Percentiles rank a stretch among this genome's conserved stretches.
phyloP scores from a whole-genome alignment of 495 filamentous ascomycete genomes.

The Xylaria telfairii region DNA sequence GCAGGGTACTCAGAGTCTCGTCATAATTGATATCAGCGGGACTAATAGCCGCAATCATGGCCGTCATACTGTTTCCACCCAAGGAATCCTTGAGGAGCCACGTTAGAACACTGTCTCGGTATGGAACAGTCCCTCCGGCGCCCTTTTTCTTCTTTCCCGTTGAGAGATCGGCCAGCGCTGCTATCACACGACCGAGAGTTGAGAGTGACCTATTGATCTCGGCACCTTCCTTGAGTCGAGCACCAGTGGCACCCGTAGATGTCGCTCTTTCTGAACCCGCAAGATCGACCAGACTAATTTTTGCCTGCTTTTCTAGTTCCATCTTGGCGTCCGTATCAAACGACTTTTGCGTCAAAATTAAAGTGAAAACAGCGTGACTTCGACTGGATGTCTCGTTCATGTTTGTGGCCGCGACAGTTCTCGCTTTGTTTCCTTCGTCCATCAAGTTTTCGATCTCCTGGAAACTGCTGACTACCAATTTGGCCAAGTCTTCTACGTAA shows the following conservation, averaged over 20 bases:
- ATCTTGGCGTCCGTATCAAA: constrained; percentile 93
- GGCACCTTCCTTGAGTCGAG: constrained; percentile 95
- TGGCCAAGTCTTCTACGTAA: constrained; percentile 97
- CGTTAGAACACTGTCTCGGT: constrained; percentile 95
- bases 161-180: constrained; percentile 90
- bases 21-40: constrained; percentile 99
- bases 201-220: constrained; percentile 98
- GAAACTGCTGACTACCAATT: constrained; percentile 96
- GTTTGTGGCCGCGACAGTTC: constrained; percentile 98
- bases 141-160: constrained; percentile 84
- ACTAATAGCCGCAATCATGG: constrained; percentile 99
- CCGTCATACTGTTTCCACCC: constrained; percentile 98
- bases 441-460: constrained; percentile 95
- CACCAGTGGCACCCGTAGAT: constrained; percentile 94
- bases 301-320: constrained; percentile 96
- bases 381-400: constrained; percentile 99
- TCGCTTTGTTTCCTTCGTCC: constrained; percentile 98
- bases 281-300: constrained; percentile 97
- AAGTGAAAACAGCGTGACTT: constrained; percentile 96
- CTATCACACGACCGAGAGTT: constrained; percentile 97
- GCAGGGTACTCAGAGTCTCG: constrained; percentile 91
- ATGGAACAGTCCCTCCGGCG: constrained; percentile 79
- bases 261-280: constrained; percentile 96
- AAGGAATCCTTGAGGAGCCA: constrained; percentile 98
- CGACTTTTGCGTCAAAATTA: constrained; percentile 92